These are phyloP conservation scores for Pestalotiopsis sp. DNA, from an alignment of 2,329 filamentous ascomycete species.

Conservation along the genomic window DNA sequence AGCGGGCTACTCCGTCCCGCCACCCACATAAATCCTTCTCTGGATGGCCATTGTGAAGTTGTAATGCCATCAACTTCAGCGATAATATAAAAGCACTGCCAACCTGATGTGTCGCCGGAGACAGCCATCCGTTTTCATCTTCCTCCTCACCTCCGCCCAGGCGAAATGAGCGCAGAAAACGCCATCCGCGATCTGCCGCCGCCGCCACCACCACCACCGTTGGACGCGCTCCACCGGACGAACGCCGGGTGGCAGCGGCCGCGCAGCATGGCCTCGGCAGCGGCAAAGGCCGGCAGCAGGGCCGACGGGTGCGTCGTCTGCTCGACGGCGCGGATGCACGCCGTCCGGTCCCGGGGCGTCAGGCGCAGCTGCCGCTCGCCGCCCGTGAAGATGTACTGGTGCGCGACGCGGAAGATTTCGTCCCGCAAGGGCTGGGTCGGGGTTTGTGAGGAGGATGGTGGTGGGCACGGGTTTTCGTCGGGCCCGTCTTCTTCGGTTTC, in stretches of 20 bases:
- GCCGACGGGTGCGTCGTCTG: slow-evolving; percentile 46
- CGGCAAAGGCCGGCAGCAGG: slow-evolving; percentile 37
- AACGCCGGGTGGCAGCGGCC: slow-evolving; percentile 40
- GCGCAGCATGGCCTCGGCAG: slow-evolving; percentile 36
- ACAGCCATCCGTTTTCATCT: not conserved
- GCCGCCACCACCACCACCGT: slow-evolving; percentile 31
- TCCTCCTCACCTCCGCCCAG: slow-evolving; percentile 16
- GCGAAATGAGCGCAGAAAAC: slow-evolving; percentile 23
- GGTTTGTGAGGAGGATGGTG: slow-evolving; percentile 19
- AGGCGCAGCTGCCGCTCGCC: slow-evolving; percentile 38
- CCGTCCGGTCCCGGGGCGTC: slow-evolving; percentile 35
- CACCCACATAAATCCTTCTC: too few relatives aligned
- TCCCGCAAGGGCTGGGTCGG: slow-evolving; percentile 40
- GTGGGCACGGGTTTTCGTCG: not conserved
- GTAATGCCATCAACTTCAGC: too few relatives aligned
- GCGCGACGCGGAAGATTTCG: slow-evolving; percentile 36
- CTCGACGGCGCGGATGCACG: slow-evolving; percentile 38
- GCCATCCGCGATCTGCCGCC: slow-evolving; percentile 34
- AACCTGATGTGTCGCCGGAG: not conserved
- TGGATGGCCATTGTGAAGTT: too few relatives aligned
- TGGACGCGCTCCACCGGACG: slow-evolving; percentile 36
- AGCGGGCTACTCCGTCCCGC: too few relatives aligned
- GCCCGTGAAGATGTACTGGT: slow-evolving; percentile 37
- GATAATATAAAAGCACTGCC: too few relatives aligned
- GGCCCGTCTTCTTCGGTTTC: slow-evolving; percentile 11